A percentile compares a stretch with the other conserved stretches of the same genome.
phyloP scores from a whole-genome alignment of 371 early-diverging fungal species.

The Cokeromyces recurvatus region DNA sequence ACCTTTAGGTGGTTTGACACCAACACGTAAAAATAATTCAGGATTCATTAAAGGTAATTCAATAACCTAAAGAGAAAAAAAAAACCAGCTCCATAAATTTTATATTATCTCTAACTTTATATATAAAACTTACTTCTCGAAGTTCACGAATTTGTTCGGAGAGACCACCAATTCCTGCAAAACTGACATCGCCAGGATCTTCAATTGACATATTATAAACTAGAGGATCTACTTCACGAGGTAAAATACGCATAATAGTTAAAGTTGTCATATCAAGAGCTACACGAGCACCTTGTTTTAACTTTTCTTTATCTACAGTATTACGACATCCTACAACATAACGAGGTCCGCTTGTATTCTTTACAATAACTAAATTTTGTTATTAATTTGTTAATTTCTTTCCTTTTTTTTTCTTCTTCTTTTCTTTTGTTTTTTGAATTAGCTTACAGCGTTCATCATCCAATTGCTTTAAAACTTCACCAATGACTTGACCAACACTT shows the following conservation, averaged over 20 bases:
- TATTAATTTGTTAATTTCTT: not conserved
- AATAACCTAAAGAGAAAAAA: conserved; percentile 67
- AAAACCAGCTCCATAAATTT: not conserved
- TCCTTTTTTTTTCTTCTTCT: not conserved
- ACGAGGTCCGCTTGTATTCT: conserved; percentile 97
- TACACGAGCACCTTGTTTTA: conserved; percentile 96
- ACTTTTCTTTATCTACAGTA: conserved; percentile 88
- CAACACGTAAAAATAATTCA: conserved; percentile 97
- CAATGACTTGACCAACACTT: conserved; percentile 99
- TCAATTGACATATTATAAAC: conserved; percentile 99
- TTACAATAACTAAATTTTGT: conserved; percentile 85
- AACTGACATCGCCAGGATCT: conserved; percentile 93
- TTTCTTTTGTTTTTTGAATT: no score
- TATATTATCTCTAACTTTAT: no score
- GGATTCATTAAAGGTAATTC: conserved; percentile 99
- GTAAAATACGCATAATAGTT: conserved; percentile 98
- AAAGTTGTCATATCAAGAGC: conserved; percentile 99
- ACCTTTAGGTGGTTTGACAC: conserved; percentile 98
- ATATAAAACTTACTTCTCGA: conserved; percentile 64
- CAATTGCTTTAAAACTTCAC: conserved; percentile 98
- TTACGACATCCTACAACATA: conserved; percentile 99
- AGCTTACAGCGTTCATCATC: conserved; percentile 93
- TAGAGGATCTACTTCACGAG: conserved; percentile 98
- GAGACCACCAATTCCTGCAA: conserved; percentile 98
- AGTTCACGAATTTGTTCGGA: conserved; percentile 97